Evolutionary conservation across 805 yeast species (phyloP), one percentile per base, ranked within the genome.

Genomic region (Yamadazyma paraphyllophila): DNA sequence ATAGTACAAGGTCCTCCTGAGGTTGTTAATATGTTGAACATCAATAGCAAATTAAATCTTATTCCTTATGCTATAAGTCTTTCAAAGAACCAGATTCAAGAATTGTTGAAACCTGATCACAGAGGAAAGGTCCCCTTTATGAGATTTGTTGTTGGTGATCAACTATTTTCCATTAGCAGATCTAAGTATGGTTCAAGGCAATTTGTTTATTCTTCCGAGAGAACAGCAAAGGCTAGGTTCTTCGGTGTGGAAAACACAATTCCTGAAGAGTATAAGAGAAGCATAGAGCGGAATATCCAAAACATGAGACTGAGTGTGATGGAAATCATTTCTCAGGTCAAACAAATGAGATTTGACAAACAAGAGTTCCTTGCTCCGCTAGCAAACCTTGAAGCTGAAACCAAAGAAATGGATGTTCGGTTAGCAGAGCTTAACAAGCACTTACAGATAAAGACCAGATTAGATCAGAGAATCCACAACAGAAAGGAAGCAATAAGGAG

Each of bases 11-110:
- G 96, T 0, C 96, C 96, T 1, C 57, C 62, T 5, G 76, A 77
- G 8, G 95, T 92, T 1, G 59, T 88, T 41, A 73, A 75, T 44
- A 88, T 86, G 89, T 71, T 91, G 27, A 81, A 85, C 51, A 82
- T 78, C 49, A 63, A 67, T 10, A 60, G 71, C 9, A 66, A 68
- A 43, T 72, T 76, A 37, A 63, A 67, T 32, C 60, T 81, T 13
- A 78, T 88, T 25, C 97, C 97, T 0, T 82, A 85, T 5, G 59
- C 87, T 0, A 62, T 67, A 12, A 76, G 73, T 2, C 59, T 84
- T 32, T 55, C 71, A 8, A 63, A 65, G 8, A 52, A 58, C 4
- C 77, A 77, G 48, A 61, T 74, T 7, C 65, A 68, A 13, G 51
- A 43, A 36, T 61, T 75, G 44, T 65, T 62, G 39, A 55, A 37